phyloP scores from a whole-genome alignment of 2,329 filamentous ascomycete genomes.

The Plenodomus biglobosus region DNA sequence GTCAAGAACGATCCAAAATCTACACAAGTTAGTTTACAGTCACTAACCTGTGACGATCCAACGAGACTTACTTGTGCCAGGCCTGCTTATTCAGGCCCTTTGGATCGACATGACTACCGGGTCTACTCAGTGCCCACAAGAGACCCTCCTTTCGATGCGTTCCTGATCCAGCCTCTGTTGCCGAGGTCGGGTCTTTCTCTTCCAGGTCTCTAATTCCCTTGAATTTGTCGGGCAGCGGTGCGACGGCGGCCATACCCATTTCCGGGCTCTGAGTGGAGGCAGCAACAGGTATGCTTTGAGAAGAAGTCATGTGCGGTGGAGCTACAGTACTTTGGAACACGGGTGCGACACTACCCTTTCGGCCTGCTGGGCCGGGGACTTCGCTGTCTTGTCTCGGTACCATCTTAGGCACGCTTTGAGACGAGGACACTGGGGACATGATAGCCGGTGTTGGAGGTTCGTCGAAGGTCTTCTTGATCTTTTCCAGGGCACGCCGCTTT shows the following conservation, averaged over 20 bases:
- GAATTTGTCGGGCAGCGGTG: slow-evolving; percentile 63
- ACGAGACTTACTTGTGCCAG: slow-evolving; percentile 83
- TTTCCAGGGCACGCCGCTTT: slow-evolving; percentile 86
- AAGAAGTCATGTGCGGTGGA: slow-evolving; percentile 29
- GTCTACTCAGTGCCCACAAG: slow-evolving; percentile 89
- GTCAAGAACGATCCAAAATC: slow-evolving; percentile 98
- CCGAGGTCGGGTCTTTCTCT: slow-evolving; percentile 62
- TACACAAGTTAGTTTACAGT: slow-evolving; percentile 49
- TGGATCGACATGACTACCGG: slow-evolving; percentile 91
- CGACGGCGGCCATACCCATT: slow-evolving; percentile 26
- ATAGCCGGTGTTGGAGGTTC: slow-evolving; percentile 31
- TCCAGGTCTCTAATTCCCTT: slow-evolving; percentile 92
- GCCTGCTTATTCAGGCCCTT: slow-evolving; percentile 94
- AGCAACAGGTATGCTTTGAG: slow-evolving; percentile 28
- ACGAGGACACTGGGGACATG: slow-evolving; percentile 25
- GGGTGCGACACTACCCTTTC: slow-evolving; percentile 38
- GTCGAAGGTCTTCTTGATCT: slow-evolving; percentile 63
- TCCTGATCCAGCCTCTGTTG: slow-evolving; percentile 56
- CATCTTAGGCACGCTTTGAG: slow-evolving; percentile 27
- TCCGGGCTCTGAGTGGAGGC: slow-evolving; percentile 36
- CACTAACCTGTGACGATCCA: too few species aligned
- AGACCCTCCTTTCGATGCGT: slow-evolving; percentile 89
- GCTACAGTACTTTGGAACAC: slow-evolving; percentile 40
- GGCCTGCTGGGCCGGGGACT: slow-evolving; percentile 18
- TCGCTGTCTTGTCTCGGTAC: slow-evolving; percentile 28